Evolutionary conservation across 257 asterid species (phyloP).

Genomic region (Solanum sitiens): DNA sequence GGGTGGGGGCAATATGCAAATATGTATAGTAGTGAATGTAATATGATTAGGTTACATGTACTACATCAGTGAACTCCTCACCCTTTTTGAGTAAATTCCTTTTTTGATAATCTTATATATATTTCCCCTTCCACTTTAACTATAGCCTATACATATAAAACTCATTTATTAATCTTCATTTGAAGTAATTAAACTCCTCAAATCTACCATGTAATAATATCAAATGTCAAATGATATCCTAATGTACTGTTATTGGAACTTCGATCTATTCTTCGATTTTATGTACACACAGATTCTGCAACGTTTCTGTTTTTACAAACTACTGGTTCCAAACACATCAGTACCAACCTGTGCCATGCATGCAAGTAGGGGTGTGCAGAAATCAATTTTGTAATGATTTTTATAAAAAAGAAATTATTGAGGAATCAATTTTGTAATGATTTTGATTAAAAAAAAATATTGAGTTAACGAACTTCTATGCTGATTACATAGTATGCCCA

Average conservation of each 20-base stretch:
- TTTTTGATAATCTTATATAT: not conserved
- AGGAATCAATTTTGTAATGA: no score
- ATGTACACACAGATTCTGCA: not conserved
- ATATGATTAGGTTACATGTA: constrained; percentile 1
- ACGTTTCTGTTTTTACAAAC: not conserved
- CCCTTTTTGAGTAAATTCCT: not conserved
- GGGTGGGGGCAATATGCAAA: not conserved
- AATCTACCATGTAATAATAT: not conserved
- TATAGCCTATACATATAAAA: not conserved
- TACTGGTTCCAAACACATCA: not conserved
- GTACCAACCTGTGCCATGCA: not conserved
- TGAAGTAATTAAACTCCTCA: not conserved
- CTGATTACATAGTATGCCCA: not conserved
- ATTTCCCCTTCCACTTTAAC: not conserved
- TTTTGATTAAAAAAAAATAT: no score
- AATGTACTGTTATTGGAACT: not conserved
- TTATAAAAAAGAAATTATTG: no score
- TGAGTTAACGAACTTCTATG: not conserved
- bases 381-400: no score
- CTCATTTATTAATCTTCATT: not conserved
- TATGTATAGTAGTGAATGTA: constrained; percentile 13
- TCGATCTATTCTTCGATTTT: no score
- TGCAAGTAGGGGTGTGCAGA: no score
- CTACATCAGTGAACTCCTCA: not conserved
- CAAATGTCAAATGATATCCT: no score